These are phyloP conservation scores for Melastoma malabathricum DNA, from an alignment of 345 rosid genomes.

Conservation along the genomic window DNA sequence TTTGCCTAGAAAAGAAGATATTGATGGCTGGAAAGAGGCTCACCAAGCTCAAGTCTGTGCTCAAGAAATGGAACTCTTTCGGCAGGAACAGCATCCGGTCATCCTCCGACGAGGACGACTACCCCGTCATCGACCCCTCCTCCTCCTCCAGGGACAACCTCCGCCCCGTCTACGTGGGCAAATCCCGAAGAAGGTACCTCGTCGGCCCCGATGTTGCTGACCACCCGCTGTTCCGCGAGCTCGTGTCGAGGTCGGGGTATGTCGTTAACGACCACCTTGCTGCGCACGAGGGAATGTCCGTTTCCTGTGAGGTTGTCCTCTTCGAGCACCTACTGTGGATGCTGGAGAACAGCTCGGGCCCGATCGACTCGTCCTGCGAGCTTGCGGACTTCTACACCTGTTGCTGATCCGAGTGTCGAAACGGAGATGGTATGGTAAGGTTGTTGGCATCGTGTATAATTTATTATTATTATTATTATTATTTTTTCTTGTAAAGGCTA, in stretches of 20 bases:
- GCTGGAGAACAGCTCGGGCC: too few relatives aligned
- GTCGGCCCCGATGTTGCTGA: background rate
- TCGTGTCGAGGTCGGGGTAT: background rate
- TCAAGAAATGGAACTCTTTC: slow-evolving; percentile 22
- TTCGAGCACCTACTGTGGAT: slow-evolving; percentile 15
- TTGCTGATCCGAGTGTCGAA: too few relatives aligned
- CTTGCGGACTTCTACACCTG: too few relatives aligned
- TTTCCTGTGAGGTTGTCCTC: slow-evolving; percentile 21
- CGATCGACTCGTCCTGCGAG: too few relatives aligned
- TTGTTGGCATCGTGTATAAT: too few relatives aligned
- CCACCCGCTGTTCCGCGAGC: slow-evolving; percentile 10
- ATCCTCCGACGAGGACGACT: background rate
- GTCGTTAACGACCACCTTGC: rapidly evolving
- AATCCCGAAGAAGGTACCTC: slow-evolving; percentile 2
- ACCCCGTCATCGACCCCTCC: slow-evolving; percentile 1
- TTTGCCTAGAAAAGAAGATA: slow-evolving; percentile 12
- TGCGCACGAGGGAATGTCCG: background rate
- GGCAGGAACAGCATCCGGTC: slow-evolving; percentile 9
- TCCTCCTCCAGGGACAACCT: background rate
- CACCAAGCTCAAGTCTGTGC: slow-evolving; percentile 22
- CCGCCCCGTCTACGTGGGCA: slow-evolving; percentile 5
- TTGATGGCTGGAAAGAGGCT: slow-evolving; percentile 21
- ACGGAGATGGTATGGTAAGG: too few relatives aligned
- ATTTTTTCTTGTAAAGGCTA: too few relatives aligned
- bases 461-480: too few relatives aligned